These are phyloP conservation scores for Fusarium coicis DNA, from an alignment of 2,329 filamentous ascomycete genomes.

Conservation along the genomic window DNA sequence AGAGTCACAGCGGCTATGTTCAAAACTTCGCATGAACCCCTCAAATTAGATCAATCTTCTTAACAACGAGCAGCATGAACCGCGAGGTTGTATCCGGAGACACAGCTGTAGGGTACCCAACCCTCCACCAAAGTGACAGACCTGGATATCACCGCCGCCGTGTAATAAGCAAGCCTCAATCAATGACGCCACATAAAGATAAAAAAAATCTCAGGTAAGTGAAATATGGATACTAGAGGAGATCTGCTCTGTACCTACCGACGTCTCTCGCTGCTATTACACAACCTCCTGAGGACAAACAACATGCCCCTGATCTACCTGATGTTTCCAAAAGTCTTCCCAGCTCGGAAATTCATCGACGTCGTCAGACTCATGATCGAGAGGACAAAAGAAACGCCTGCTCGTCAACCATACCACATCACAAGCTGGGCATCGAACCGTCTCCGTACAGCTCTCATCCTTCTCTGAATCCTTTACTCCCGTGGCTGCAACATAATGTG, in stretches of 20 bases:
- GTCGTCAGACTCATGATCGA: rapidly evolving
- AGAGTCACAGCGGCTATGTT: too few relatives aligned
- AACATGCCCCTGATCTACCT: rapidly evolving
- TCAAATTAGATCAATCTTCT: rapidly evolving
- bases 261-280: rapidly evolving
- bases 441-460: rapidly evolving
- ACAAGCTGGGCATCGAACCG: rapidly evolving
- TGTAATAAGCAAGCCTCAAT: background rate
- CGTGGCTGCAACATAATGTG: background rate
- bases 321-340: background rate
- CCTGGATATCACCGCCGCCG: rapidly evolving
- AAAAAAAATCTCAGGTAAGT: too few relatives aligned
- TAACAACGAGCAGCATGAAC: rapidly evolving
- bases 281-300: rapidly evolving
- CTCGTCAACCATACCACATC: rapidly evolving
- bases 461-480: rapidly evolving
- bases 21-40: background rate
- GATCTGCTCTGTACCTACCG: too few relatives aligned
- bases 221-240: too few relatives aligned
- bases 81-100: rapidly evolving
- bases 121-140: rapidly evolving
- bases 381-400: rapidly evolving
- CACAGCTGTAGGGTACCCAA: background rate
- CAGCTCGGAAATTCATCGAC: rapidly evolving
- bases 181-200: too few relatives aligned